These are phyloP conservation scores for Chrysosporium queenslandicum DNA, from an alignment of 2,329 filamentous ascomycete genomes.

Conservation along the genomic window DNA sequence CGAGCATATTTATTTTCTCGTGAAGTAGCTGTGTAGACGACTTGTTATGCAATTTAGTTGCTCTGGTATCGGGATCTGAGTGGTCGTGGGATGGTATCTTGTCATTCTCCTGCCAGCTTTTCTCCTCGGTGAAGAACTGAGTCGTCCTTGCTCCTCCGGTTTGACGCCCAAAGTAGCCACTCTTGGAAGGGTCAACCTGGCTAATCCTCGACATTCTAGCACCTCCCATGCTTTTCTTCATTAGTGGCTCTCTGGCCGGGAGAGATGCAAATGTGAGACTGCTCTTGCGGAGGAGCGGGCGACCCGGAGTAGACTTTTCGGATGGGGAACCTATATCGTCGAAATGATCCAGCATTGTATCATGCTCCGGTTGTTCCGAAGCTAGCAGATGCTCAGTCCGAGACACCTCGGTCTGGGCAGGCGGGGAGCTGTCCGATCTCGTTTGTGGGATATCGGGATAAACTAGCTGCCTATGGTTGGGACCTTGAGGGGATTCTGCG, in stretches of 20 bases:
- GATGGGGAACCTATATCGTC: conserved; percentile 42
- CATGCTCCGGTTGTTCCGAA: not conserved
- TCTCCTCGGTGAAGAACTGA: conserved; percentile 23
- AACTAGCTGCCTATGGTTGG: not conserved
- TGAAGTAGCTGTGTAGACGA: conserved; percentile 89
- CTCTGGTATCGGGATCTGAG: conserved; percentile 40
- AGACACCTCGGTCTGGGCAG: not conserved
- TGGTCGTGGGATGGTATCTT: conserved; percentile 41
- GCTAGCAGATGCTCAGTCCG: not conserved
- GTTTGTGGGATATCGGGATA: conserved; percentile 3
- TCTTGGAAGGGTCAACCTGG: conserved; percentile 57
- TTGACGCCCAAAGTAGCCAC: conserved; percentile 62
- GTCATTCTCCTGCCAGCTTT: conserved; percentile 43
- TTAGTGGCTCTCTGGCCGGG: conserved; percentile 78
- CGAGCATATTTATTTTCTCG: conserved; percentile 75
- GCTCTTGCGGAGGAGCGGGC: conserved; percentile 76
- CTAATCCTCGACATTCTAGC: conserved; percentile 63
- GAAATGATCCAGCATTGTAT: conserved; percentile 20
- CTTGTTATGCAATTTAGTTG: conserved; percentile 60
- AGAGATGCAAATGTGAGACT: conserved; percentile 90
- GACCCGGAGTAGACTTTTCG: conserved; percentile 38
- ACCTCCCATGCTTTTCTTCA: conserved; percentile 70
- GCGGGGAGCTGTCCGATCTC: not conserved
- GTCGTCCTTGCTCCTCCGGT: conserved; percentile 50
- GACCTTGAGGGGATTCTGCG: conserved; percentile 10